phyloP scores from a whole-genome alignment of 441 rosid genomes.

The California macrophylla region DNA sequence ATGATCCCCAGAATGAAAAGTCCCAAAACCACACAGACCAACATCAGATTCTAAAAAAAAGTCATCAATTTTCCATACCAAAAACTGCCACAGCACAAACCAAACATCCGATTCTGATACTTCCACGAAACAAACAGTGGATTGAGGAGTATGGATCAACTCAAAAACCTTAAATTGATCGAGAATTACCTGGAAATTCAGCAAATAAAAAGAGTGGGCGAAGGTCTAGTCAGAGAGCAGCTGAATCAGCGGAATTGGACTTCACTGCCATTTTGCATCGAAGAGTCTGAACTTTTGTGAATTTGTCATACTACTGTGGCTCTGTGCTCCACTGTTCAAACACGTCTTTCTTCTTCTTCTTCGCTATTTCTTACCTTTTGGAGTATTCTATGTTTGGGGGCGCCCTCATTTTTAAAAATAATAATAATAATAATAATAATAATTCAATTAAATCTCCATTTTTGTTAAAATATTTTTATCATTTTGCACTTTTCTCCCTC shows the following conservation, averaged over 20 bases:
- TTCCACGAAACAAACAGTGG: background rate
- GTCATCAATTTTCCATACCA: background rate
- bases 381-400: slow-evolving; percentile 6
- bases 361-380: background rate
- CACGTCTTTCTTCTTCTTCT: slow-evolving; percentile 4
- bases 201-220: background rate
- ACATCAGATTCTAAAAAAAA: too few relatives aligned
- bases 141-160: background rate
- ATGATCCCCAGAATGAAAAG: background rate
- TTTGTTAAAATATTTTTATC: background rate
- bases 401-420: background rate
- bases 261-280: background rate
- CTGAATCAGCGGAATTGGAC: background rate
- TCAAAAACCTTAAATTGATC: slow-evolving; percentile 1
- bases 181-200: background rate
- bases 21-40: background rate
- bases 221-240: background rate
- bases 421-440: too few relatives aligned
- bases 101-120: background rate
- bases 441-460: background rate
- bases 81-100: background rate
- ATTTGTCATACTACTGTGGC: background rate
- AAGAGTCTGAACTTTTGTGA: background rate
- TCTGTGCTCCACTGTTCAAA: background rate
- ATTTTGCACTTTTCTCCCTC: background rate